These are phyloP conservation scores for Isoetes taiwanensis DNA, from an alignment of 75 land plant genomes.

Conservation along the genomic window DNA sequence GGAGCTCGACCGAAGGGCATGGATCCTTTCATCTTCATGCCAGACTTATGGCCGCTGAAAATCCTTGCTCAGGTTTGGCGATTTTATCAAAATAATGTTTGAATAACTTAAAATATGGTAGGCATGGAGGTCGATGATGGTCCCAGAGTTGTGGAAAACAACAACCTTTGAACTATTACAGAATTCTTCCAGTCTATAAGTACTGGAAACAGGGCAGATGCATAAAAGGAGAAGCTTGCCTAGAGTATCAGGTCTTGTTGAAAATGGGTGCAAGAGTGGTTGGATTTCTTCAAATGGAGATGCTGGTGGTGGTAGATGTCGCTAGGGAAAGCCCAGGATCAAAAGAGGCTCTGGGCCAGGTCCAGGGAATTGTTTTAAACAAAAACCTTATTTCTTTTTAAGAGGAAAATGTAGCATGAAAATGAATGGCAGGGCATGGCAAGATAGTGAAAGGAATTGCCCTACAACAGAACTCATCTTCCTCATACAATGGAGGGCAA, in stretches of 20 bases:
- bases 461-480: slow-evolving; percentile 64
- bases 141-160: no score
- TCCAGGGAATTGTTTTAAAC: slow-evolving; percentile 3
- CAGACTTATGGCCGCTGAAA: no score
- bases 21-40: no score
- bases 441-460: slow-evolving; percentile 81
- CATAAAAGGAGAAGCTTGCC: slow-evolving; percentile 44
- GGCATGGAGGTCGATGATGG: no score
- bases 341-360: neutral
- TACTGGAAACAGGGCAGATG: slow-evolving; percentile 71
- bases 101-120: no score
- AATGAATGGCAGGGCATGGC: slow-evolving; percentile 67
- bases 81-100: no score
- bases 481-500: slow-evolving; percentile 85
- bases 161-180: no score
- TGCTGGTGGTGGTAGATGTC: slow-evolving; percentile 11
- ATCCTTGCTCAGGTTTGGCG: no score
- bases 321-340: slow-evolving; percentile 5
- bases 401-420: slow-evolving; percentile 42
- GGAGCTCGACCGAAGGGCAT: no score
- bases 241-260: slow-evolving; percentile 20
- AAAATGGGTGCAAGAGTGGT: no score
- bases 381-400: slow-evolving; percentile 52
- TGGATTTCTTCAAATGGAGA: slow-evolving; percentile 2
- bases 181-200: slow-evolving; percentile 43